These are phyloP conservation scores for Priceomyces carsonii DNA, from an alignment of 805 yeast genomes.

Conservation along the genomic window DNA sequence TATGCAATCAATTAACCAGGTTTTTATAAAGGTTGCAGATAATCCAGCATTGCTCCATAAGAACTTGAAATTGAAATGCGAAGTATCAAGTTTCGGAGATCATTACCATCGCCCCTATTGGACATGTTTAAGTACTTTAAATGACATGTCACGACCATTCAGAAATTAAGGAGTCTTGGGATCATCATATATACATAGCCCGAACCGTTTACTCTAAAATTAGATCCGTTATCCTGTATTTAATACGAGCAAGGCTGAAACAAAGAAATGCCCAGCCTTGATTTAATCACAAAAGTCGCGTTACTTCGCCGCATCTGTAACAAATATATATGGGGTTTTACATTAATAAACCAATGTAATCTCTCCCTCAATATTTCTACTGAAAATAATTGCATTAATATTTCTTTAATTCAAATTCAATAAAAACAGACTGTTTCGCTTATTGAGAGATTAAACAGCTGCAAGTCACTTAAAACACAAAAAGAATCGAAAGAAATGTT, in stretches of 20 bases:
- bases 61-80: slow-evolving; percentile 6
- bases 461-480: not conserved
- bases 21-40: slow-evolving; percentile 7
- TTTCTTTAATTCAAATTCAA: too few relatives aligned
- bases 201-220: too few relatives aligned
- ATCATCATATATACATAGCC: too few relatives aligned
- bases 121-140: slow-evolving; percentile 12
- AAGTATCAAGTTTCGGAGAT: slow-evolving; percentile 3
- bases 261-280: slow-evolving; percentile 1
- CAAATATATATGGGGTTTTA: too few relatives aligned
- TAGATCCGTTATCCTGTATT: not conserved
- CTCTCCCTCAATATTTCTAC: too few relatives aligned
- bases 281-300: slow-evolving; percentile 3
- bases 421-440: too few relatives aligned
- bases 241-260: slow-evolving; percentile 1
- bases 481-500: slow-evolving; percentile 2
- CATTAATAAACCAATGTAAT: too few relatives aligned
- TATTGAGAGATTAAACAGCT: too few relatives aligned
- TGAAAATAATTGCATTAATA: too few relatives aligned
- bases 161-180: not conserved
- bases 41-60: slow-evolving; percentile 1
- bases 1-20: slow-evolving; percentile 7
- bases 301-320: slow-evolving; percentile 6
- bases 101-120: slow-evolving; percentile 13
- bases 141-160: slow-evolving; percentile 8